Evolutionary conservation across 2,329 filamentous ascomycete genomes (phyloP).

Genomic region (Dothidotthia symphoricarpi): DNA sequence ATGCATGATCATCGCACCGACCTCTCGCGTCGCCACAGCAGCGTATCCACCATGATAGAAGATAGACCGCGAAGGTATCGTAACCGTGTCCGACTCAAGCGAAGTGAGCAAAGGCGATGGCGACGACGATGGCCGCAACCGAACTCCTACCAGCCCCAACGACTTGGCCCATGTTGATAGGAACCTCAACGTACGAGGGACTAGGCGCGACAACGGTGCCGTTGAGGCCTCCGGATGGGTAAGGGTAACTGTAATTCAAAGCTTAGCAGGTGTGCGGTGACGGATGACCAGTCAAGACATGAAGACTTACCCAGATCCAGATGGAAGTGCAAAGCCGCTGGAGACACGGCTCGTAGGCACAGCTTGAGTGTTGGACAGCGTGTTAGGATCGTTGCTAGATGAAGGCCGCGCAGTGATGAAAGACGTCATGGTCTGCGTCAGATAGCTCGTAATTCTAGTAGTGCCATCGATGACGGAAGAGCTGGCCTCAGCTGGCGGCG

Average conservation of each 20-base stretch:
- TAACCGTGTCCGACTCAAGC: conserved; percentile 16
- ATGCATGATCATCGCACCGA: conserved; percentile 19
- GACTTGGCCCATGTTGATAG: conserved; percentile 24
- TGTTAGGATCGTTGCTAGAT: conserved; percentile 6
- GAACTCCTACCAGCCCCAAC: conserved; percentile 25
- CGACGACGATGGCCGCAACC: conserved; percentile 26
- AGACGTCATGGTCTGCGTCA: conserved; percentile 23
- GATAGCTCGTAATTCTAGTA: conserved; percentile 26
- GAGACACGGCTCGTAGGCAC: conserved; percentile 21
- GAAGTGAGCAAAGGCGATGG: conserved; percentile 29
- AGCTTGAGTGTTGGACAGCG: conserved; percentile 17
- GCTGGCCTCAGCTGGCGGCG: conserved; percentile 8
- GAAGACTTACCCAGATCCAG: conserved; percentile 27
- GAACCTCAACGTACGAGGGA: conserved; percentile 24
- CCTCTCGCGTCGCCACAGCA: conserved; percentile 15
- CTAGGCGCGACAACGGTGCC: conserved; percentile 22
- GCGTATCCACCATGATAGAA: conserved; percentile 6
- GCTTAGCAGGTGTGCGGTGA: conserved; percentile 5
- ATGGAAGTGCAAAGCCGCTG: conserved; percentile 12
- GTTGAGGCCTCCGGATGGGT: conserved; percentile 21
- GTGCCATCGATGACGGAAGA: conserved; percentile 18
- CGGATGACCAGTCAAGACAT: background rate
- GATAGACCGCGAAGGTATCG: conserved; percentile 3
- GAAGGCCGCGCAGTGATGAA: conserved; percentile 15
- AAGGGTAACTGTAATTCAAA: conserved; percentile 11